A percentile compares a stretch with the other conserved stretches of the same genome.
Evolutionary conservation across 495 filamentous ascomycete genomes (phyloP).

Genomic region (Barbatosphaeria neglecta): DNA sequence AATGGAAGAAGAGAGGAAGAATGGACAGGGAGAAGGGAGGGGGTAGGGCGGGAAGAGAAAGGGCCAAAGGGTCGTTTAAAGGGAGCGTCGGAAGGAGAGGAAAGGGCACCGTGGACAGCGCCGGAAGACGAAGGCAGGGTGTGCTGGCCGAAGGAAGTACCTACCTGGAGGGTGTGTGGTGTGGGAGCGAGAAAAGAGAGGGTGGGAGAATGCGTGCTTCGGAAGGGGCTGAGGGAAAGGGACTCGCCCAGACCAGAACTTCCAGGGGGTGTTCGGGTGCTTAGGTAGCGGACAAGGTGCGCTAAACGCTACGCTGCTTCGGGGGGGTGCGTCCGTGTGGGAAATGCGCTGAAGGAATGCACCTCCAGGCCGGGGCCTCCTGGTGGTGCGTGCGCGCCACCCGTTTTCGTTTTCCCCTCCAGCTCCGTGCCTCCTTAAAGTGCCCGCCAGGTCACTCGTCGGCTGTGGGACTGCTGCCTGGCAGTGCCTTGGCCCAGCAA

Average conservation of each 20-base stretch:
- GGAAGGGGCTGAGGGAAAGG: background rate
- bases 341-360: background rate
- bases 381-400: background rate
- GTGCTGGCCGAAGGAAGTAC: too few species aligned
- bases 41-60: background rate
- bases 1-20: constrained; percentile 4
- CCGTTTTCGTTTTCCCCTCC: too few species aligned
- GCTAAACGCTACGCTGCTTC: background rate
- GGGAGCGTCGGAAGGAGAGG: constrained; percentile 1
- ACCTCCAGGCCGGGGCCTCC: background rate
- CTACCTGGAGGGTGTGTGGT: background rate
- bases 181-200: background rate
- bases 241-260: background rate
- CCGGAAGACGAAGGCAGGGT: constrained; percentile 2
- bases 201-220: too few species aligned
- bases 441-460: background rate
- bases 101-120: background rate
- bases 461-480: too few species aligned
- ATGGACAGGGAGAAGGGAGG: background rate
- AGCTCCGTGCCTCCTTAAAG: too few species aligned
- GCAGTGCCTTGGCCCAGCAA: too few species aligned
- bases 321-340: background rate
- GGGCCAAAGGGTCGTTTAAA: constrained; percentile 1
- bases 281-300: too few species aligned
- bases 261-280: background rate